Base-by-base conservation (phyloP, 2,329 filamentous ascomycete species). In the Diaporthe vexans region DNA sequence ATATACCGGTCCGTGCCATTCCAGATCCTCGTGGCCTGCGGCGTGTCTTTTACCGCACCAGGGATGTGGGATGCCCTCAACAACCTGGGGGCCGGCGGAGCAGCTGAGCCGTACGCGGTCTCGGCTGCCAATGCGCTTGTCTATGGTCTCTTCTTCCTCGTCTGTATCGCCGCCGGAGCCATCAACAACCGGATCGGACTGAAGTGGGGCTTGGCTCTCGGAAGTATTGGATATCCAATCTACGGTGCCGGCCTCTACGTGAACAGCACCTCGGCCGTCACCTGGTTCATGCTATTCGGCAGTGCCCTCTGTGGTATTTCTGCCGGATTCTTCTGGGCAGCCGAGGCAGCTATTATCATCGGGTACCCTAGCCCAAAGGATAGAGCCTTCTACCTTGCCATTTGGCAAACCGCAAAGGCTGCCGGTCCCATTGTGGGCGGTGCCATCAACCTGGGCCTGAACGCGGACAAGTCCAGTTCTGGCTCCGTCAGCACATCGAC, bases 51-150 rank as follows among this genome's bases (percentile, higher is more conserved):
- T 76, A 81, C 88, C 48, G 85, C 85, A 0, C 86, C 86, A 0
- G 86, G 86, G 0, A 79, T 90, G 4, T 90, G 88, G 88, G 89
- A 88, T 78, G 88, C 88, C 1, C 88, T 90, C 86, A 89, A 87
- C 75, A 82, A 84, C 1, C 80, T 88, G 7, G 88, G 88, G 21
- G 88, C 88, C 0, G 88, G 88, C 52, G 88, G 88, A 35, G 86
- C 86, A 1, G 85, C 89, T 73, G 83, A 85, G 61, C 87, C 87
- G 0, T 89, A 84, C 68, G 83, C 90, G 2, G 85, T 88, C 65
- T 88, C 88, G 72, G 86, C 86, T 0, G 87, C 86, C n/a, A 89
- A 89, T 74, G 84, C 87, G 0, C 80, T 89, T 4, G 84, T 87
- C 4, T 89, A 88, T 63, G 85, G 82, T 0, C 78, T 87, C 33